A percentile compares a stretch with the other conserved stretches of the same genome.
Conservation (phyloP, 352 stramenopile genomes). For the Phytopythium vexans region DNA sequence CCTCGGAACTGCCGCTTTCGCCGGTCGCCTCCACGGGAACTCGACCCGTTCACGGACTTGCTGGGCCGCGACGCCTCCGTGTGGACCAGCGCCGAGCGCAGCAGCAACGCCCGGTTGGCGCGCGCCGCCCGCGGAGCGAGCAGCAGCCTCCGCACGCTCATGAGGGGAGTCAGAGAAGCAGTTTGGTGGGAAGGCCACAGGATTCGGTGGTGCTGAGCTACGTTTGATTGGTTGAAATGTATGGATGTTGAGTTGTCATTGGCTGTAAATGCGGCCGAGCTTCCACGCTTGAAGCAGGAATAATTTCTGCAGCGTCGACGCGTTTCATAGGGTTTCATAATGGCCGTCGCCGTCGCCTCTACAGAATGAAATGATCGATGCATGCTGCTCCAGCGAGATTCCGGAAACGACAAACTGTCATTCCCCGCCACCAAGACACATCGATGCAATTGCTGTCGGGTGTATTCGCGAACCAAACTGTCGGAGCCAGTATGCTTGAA, state of each 20-base stretch:
- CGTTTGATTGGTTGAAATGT: not conserved
- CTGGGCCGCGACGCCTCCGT: not conserved
- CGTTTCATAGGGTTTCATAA: too few species aligned
- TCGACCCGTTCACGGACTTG: slow-evolving; percentile 3
- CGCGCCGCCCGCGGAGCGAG: not conserved
- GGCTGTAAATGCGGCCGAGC: not conserved
- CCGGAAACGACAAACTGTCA: too few species aligned
- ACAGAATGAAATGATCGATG: too few species aligned
- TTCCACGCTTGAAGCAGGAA: not conserved
- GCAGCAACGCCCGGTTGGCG: not conserved
- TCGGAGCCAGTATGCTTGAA: too few species aligned
- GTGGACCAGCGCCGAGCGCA: slow-evolving; percentile 2
- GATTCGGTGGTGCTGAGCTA: too few species aligned
- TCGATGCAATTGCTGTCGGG: too few species aligned
- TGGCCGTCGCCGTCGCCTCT: too few species aligned
- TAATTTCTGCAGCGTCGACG: too few species aligned
- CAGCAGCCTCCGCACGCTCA: not conserved
- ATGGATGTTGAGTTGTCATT: not conserved
- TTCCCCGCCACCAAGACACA: too few species aligned
- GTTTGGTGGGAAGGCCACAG: too few species aligned
- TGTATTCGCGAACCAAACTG: too few species aligned
- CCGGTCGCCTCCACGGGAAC: slow-evolving; percentile 1
- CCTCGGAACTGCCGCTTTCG: slow-evolving; percentile 6
- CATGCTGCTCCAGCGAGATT: too few species aligned
- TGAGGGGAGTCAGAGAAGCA: not conserved